Conservation (phyloP, 495 filamentous ascomycete species). For the Rhypophila decipiens region DNA sequence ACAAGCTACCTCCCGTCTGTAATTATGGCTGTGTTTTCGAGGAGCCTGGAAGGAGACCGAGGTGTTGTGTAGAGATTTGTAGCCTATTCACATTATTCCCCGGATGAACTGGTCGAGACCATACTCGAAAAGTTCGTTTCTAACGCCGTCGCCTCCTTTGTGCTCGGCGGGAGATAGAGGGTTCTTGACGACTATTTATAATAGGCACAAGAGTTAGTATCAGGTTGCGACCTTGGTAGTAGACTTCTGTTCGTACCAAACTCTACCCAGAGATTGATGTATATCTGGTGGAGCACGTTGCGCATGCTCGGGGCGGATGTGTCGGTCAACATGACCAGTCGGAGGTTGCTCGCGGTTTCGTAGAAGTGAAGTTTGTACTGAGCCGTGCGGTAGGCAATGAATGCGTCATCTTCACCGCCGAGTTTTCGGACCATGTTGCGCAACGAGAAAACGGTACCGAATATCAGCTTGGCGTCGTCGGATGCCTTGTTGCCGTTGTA, state of each 20-base stretch:
- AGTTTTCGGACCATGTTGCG: conserved; percentile 96
- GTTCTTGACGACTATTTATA: conserved; percentile 81
- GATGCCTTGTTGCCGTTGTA: conserved; percentile 43
- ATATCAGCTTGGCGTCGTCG: conserved; percentile 94
- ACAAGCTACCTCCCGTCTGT: too few species aligned
- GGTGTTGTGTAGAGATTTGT: too few species aligned
- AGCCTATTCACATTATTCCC: conserved; percentile 48
- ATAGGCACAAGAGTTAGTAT: too few species aligned
- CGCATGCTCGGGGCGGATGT: conserved; percentile 82
- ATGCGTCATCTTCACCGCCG: conserved; percentile 85
- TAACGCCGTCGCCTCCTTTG: conserved; percentile 78
- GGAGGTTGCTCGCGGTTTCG: conserved; percentile 90
- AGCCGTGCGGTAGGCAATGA: conserved; percentile 80
- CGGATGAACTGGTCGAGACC: conserved; percentile 80
- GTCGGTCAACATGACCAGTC: conserved; percentile 96
- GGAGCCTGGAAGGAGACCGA: too few species aligned
- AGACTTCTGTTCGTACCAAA: conserved; percentile 73
- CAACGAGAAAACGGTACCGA: conserved; percentile 92
- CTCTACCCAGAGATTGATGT: conserved; percentile 95
- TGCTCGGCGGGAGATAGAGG: conserved; percentile 87
- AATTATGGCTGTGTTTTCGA: too few species aligned
- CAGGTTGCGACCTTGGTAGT: too few species aligned
- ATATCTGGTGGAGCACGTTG: conserved; percentile 93
- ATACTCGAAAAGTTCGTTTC: conserved; percentile 90
- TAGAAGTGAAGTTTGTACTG: conserved; percentile 99